Conservation (phyloP, 164 flowering plant genomes). For the Piper betle region DNA sequence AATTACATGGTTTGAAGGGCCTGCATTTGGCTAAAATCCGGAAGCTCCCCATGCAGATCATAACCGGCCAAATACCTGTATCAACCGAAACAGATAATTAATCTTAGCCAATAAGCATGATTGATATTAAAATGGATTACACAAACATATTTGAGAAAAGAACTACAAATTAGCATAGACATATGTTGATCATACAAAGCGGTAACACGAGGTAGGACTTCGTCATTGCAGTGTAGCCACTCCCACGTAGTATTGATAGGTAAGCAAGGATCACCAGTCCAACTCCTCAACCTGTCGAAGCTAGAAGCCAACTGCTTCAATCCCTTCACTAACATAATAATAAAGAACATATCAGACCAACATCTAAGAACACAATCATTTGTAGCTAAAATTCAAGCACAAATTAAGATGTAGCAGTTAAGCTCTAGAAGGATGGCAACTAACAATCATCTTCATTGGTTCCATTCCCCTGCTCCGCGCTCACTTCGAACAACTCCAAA, state of each 20-base stretch:
- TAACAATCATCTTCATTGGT: slow-evolving; percentile 4
- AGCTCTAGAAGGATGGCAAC: background rate
- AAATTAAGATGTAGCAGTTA: background rate
- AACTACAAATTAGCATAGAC: too few relatives aligned
- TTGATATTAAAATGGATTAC: background rate
- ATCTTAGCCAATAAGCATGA: background rate
- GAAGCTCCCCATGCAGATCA: slow-evolving; percentile 5
- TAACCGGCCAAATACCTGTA: slow-evolving; percentile 8
- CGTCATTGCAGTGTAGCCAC: slow-evolving; percentile 5
- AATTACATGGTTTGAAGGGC: slow-evolving; percentile 14
- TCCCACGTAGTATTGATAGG: slow-evolving; percentile 3
- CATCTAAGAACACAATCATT: too few relatives aligned
- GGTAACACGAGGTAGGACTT: slow-evolving; percentile 1
- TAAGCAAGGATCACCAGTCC: slow-evolving; percentile 9
- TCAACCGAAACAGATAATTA: background rate
- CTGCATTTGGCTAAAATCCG: slow-evolving; percentile 9
- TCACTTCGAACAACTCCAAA: slow-evolving; percentile 5
- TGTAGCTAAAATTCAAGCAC: background rate
- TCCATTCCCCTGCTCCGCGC: background rate
- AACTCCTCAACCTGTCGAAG: background rate
- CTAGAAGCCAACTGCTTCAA: background rate
- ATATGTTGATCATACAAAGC: background rate
- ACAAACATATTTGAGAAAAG: background rate
- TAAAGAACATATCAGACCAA: too few relatives aligned
- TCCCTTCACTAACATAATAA: slow-evolving; percentile 2